phyloP scores from a whole-genome alignment of 2,329 filamentous ascomycete species.

The Ascochyta lentis region DNA sequence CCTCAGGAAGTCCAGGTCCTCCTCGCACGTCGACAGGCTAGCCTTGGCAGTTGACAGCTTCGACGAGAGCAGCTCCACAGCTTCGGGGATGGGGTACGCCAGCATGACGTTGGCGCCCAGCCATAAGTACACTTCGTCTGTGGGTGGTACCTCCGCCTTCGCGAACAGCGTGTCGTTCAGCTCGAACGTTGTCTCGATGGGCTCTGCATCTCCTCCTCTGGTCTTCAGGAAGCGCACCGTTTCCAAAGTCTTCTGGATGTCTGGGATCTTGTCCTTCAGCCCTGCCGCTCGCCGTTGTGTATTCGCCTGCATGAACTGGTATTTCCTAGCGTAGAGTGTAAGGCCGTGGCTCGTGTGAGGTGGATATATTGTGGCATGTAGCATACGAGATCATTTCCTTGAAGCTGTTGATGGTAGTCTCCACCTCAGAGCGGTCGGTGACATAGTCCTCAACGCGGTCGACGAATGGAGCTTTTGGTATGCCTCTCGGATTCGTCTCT shows the following conservation, averaged over 20 bases:
- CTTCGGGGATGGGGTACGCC: constrained; percentile 88
- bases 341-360: constrained; percentile 9
- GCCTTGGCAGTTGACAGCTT: constrained; percentile 82
- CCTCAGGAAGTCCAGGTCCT: constrained; percentile 92
- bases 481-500: constrained; percentile 79
- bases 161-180: constrained; percentile 95
- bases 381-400: constrained; percentile 91
- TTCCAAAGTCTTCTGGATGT: constrained; percentile 95
- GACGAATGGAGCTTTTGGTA: constrained; percentile 83
- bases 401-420: constrained; percentile 80
- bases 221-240: constrained; percentile 85
- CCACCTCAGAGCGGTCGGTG: constrained; percentile 77
- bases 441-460: constrained; percentile 91
- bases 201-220: constrained; percentile 71
- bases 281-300: constrained; percentile 82
- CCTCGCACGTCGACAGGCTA: constrained; percentile 86
- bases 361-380: background rate
- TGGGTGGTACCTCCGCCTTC: constrained; percentile 80
- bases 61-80: constrained; percentile 75
- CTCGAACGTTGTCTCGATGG: constrained; percentile 92
- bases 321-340: constrained; percentile 71
- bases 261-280: constrained; percentile 92
- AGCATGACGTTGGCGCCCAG: constrained; percentile 99
- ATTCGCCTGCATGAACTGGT: constrained; percentile 99
- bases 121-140: constrained; percentile 95